Conservation (phyloP, 805 yeast genomes). For the Candida corydali region DNA sequence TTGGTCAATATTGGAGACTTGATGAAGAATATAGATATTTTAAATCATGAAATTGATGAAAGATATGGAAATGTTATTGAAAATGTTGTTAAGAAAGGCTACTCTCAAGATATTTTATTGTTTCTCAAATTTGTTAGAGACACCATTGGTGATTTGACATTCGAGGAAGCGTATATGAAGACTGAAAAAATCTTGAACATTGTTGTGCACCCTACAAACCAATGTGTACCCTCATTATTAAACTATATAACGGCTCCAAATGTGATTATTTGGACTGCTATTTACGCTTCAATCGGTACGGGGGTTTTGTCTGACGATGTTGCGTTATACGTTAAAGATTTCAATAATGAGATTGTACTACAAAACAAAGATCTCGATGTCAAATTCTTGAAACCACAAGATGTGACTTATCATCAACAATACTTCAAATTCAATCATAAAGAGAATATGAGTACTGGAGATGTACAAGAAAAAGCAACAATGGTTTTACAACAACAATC, state of each 20-base stretch:
- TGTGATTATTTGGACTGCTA: conserved; percentile 85
- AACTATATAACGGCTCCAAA: conserved; percentile 94
- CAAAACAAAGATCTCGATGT: conserved; percentile 40
- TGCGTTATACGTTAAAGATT: conserved; percentile 54
- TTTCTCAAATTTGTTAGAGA: conserved; percentile 75
- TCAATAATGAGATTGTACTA: conserved; percentile 57
- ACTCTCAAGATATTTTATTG: conserved; percentile 78
- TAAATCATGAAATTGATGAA: conserved; percentile 53
- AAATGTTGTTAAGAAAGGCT: conserved; percentile 72
- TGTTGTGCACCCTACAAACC: conserved; percentile 76
- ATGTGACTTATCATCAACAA: conserved; percentile 44
- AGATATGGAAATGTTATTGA: conserved; percentile 68
- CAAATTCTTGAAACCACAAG: conserved; percentile 41
- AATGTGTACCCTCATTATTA: conserved; percentile 64
- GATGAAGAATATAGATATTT: conserved; percentile 40
- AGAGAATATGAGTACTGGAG: conserved; percentile 12
- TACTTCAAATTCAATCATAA: conserved; percentile 26
- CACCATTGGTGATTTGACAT: conserved; percentile 78
- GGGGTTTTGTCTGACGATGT: conserved; percentile 59
- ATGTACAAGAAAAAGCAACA: conserved; percentile 11
- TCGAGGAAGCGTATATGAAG: conserved; percentile 84
- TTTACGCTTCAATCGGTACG: conserved; percentile 77
- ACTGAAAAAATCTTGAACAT: conserved; percentile 80
- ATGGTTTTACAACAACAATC: conserved; percentile 25
- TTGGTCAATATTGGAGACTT: conserved; percentile 35